Base-by-base conservation (phyloP, 2,329 filamentous ascomycete genomes). In the Pseudocercospora ulei region DNA sequence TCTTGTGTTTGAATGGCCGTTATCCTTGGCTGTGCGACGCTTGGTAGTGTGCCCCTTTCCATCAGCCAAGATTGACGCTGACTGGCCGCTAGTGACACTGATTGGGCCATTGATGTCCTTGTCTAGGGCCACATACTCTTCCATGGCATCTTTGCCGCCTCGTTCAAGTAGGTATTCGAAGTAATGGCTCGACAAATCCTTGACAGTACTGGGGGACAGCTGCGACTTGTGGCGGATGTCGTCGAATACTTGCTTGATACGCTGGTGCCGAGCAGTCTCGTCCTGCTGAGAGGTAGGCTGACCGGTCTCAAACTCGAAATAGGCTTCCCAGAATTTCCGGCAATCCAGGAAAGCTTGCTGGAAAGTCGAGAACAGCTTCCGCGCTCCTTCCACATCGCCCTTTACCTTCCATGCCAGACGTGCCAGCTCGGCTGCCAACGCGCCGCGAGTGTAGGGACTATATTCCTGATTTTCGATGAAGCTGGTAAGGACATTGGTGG, bases 351-450 rank as follows among this genome's bases (percentile, higher is more conserved):
- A 94, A 70, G 78, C 84, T 57, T 86, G 78, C 39, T 82, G 72
- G 52, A 94, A 88, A 62, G 80, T 81, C 46, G 77, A 66, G 65
- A 88, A 96, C 1, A 94, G 75, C 37, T 80, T 75, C 17, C 90
- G 81, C 24, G 87, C 87, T 54, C 88, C 84, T 6, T 84, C 79
- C 0, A 76, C 69, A 34, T 56, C 51, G 0, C 83, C 82, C 66
- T 88, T 87, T 57, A 80, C 75, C 63, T 86, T 90, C 84, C 85
- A 95, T 27, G 94, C 59, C 39, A 96, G 68, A 16, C 74, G 72
- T 1, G 88, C 88, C 82, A 86, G 93, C 56, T 94, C 84, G 0
- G 82, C 82, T 25, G 92, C 82, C 18, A 96, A 69, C 1, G 83
- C 79, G 5, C 87, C 87, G 61, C 93, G 94, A 36, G 81, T 77